Evolutionary conservation across 202 grass and related monocot genomes (phyloP), one percentile per base, ranked within the genome.

Genomic region (Elaeis oleifera): DNA sequence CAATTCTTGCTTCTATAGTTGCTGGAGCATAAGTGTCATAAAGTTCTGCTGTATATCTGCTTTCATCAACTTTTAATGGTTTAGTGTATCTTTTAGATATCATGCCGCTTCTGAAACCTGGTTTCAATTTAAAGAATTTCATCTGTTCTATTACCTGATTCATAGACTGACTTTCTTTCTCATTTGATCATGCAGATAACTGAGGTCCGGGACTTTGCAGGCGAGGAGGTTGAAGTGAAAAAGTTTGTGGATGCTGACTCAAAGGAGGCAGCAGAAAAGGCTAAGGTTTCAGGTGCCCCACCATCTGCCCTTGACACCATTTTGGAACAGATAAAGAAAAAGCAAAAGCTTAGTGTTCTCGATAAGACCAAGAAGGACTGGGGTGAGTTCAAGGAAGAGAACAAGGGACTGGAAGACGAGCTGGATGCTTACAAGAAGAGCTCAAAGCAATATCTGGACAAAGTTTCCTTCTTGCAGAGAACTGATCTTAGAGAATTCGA

Each of bases 341-440:
- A 94, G 16, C 84, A 75, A 57, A 99, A 99, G 81, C 81, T 99
- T 28, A 99, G 85, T 17, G 88, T 99, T 19, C 81, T 99, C 25
- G 88, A 94, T 70, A 94, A 99, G 65, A 99, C 94, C 0, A 99
- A 99, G 72, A 99, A 89, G 76, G 94, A 99, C 61, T 99, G 88
- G 94, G 84, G 80, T 49, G 94, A 99, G 72, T 99, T 86, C 60
- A 99, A 99, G 81, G 92, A 75, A 18, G 94, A 99, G 50, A 99
- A 89, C 63, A 83, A 71, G 50, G 85, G 90, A 0, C 44, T 94
- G 79, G 94, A 84, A 67, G 36, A 44, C 2, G 36, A 44, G 11
- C 11, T 44, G 36, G 36, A 13, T 44, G 36, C 9, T 13, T 44
- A 44, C 36, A 44, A 44, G 36, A 44, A 44, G 36, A 97, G 92